Evolutionary conservation across 345 rosid species (phyloP), one percentile per base, ranked within the genome.

Genomic region (Theobroma cacao): DNA sequence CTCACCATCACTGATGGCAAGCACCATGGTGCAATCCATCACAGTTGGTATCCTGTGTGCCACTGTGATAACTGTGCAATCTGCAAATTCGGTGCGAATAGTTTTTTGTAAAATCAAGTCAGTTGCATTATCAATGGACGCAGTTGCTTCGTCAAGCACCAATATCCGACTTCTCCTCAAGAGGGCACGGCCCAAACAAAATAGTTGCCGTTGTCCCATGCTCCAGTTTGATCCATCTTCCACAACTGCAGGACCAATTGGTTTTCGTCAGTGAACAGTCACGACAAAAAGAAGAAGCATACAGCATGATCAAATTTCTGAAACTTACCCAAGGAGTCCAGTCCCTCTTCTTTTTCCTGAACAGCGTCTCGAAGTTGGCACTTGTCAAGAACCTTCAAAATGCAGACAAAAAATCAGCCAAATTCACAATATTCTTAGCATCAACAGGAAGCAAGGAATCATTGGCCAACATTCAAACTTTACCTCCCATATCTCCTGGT

Each of bases 181-280:
- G 71, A 96, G 97, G 1, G 95, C 97, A 18, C 99, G 95, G 3
- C 99, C 99, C 80, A 94, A 76, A 81, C 98, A 92, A 81, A 94
- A 94, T 74, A 92, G 34, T 31, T 96, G 99, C 69, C 98, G 82
- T 76, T 96, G 99, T 70, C 99, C 98, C 94, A 92, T 92, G 87
- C 98, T 96, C 98, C 99, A 94, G 40, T 96, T 96, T 13, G 94
- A 90, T 80, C 98, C 98, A 55, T 96, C 97, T 43, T 94, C 97
- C 83, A 84, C 91, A 66, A 96, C 99, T 96, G 85, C 17, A 59
- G 18, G 41, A 58, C 12, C 68, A 43, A 11, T 11, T 65, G 28
- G 0, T 0, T 18, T 17, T 17, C 1, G 4, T 77, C n/a, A 40
- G 62, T 75, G 11, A 64, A 20, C 1, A 24, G 17, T 28, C 45